A percentile compares a stretch with the other conserved stretches of the same genome.
Evolutionary conservation across 345 rosid species (phyloP).

Genomic region (Mercurialis annua): DNA sequence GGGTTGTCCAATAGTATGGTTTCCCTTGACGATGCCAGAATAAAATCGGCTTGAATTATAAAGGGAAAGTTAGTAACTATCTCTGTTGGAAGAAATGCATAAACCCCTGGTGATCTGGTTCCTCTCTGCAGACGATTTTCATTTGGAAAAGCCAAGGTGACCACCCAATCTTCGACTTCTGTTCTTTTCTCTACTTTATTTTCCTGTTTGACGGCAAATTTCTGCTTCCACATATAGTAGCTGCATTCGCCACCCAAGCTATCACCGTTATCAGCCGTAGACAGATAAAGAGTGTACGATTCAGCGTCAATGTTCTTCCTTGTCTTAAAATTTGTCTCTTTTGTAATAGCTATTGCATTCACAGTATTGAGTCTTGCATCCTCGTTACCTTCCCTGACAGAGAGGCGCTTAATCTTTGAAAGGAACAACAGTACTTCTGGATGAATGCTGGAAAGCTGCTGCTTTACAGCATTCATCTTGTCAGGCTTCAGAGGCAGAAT

Average conservation of each 20-base stretch:
- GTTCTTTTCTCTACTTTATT: conserved; percentile 56
- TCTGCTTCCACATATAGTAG: conserved; percentile 73
- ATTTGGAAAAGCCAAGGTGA: conserved; percentile 70
- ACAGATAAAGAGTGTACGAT: conserved; percentile 56
- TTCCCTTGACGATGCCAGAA: conserved; percentile 69
- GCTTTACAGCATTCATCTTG: conserved; percentile 61
- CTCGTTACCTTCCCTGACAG: conserved; percentile 51
- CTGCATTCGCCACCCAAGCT: conserved; percentile 36
- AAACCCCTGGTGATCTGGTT: conserved; percentile 51
- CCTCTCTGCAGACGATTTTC: conserved; percentile 56
- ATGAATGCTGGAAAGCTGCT: conserved; percentile 60
- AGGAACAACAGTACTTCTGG: conserved; percentile 67
- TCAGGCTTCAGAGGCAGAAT: conserved; percentile 64
- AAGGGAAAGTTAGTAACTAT: conserved; percentile 69
- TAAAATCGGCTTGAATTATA: conserved; percentile 69
- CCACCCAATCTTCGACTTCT: conserved; percentile 63
- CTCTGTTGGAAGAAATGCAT: conserved; percentile 74
- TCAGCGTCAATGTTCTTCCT: conserved; percentile 77
- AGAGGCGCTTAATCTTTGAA: conserved; percentile 59
- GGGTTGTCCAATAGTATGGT: conserved; percentile 52
- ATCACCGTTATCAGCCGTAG: conserved; percentile 35
- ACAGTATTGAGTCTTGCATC: conserved; percentile 41
- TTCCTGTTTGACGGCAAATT: conserved; percentile 54
- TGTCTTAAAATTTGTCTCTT: conserved; percentile 41
- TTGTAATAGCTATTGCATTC: conserved; percentile 48